Conservation (phyloP, 1,284 basidiomycete species). For the Leccinum subspadiceum region DNA sequence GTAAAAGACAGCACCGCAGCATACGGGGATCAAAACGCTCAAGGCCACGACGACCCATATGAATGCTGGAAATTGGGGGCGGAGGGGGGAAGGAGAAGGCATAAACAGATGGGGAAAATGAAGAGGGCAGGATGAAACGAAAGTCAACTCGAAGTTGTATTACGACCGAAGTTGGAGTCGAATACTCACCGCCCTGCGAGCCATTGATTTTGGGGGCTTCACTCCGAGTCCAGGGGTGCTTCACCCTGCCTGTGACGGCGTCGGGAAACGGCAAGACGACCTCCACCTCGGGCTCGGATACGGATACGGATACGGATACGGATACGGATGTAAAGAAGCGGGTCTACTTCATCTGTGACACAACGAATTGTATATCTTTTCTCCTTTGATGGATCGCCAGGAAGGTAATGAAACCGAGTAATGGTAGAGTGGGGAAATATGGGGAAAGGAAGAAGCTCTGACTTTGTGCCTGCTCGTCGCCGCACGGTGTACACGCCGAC, state of each 20-base stretch:
- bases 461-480: neutral
- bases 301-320: neutral
- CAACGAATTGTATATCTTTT: neutral
- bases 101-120: neutral
- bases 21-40: constrained; percentile 42
- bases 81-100: neutral
- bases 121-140: neutral
- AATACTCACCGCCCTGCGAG: constrained; percentile 42
- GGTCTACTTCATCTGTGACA: neutral
- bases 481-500: constrained; percentile 10
- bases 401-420: neutral
- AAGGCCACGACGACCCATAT: constrained; percentile 46
- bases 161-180: neutral
- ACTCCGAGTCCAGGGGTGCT: constrained; percentile 19
- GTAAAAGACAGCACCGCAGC: constrained; percentile 42
- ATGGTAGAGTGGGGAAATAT: neutral
- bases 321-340: neutral
- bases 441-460: neutral
- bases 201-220: constrained; percentile 44
- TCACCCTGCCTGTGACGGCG: neutral
- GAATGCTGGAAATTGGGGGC: constrained; percentile 34
- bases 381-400: neutral
- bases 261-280: neutral
- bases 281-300: neutral
- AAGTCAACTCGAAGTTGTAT: neutral